Percentiles rank a stretch among this genome's conserved stretches.
Conservation (phyloP, 352 stramenopile genomes). For the Phytophthora chlamydospora region DNA sequence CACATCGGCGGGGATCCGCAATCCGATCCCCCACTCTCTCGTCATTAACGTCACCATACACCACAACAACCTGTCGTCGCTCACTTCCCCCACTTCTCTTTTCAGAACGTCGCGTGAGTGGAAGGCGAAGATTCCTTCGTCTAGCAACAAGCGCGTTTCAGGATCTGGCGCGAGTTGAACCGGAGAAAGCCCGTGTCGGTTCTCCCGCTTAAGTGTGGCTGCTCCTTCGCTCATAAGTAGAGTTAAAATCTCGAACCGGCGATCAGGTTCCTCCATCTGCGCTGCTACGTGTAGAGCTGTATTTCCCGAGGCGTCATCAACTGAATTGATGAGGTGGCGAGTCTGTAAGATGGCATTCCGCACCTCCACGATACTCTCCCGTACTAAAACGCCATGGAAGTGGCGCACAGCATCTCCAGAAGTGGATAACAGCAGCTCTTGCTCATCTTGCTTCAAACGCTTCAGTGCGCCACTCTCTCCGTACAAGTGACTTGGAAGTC, state of each 20-base stretch:
- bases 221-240: slow-evolving; percentile 70
- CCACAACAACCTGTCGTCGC: slow-evolving; percentile 50
- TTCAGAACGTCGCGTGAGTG: slow-evolving; percentile 30
- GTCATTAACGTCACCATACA: slow-evolving; percentile 61
- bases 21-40: slow-evolving; percentile 46
- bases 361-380: slow-evolving; percentile 62
- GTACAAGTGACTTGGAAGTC: slow-evolving; percentile 36
- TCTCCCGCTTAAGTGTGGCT: slow-evolving; percentile 42
- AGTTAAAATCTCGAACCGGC: slow-evolving; percentile 49
- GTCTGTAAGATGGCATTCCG: slow-evolving; percentile 53
- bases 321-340: slow-evolving; percentile 60
- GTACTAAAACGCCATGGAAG: slow-evolving; percentile 51
- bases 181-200: slow-evolving; percentile 61
- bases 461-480: neutral
- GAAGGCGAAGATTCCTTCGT: slow-evolving; percentile 59
- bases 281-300: slow-evolving; percentile 60
- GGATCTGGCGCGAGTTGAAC: slow-evolving; percentile 46
- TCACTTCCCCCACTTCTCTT: slow-evolving; percentile 1
- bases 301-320: slow-evolving; percentile 59
- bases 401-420: slow-evolving; percentile 38
- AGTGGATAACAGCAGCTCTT: slow-evolving; percentile 18
- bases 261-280: slow-evolving; percentile 56
- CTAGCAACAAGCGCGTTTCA: slow-evolving; percentile 36
- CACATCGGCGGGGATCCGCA: slow-evolving; percentile 45
- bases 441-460: slow-evolving; percentile 8